Evolutionary conservation across 2,329 filamentous ascomycete genomes (phyloP), one percentile per base, ranked within the genome.

Genomic region (Aspergillus versicolor): DNA sequence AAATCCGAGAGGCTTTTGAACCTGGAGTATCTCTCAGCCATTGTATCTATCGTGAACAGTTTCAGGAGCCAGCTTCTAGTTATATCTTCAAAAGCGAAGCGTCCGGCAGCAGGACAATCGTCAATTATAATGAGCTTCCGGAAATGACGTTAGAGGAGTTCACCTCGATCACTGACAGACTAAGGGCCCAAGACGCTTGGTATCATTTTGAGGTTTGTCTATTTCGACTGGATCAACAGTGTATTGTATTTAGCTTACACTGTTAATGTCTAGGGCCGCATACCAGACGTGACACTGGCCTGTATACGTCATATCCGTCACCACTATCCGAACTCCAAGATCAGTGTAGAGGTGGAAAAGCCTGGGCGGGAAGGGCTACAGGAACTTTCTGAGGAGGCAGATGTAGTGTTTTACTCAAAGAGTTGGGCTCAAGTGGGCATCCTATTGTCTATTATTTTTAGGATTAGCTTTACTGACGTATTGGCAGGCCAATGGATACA

Each of bases 261-360:
- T 6, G 11, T 2, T n/a, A 44, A 8, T 7, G 30, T 27, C 5
- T 56, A 79, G 84, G 89, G 88, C 58, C 84, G 88, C 53, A 83
- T 84, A 54, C 85, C 86, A 40, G 80, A 84, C 44, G 83, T 84
- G 47, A 85, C 82, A 24, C 73, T 84, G 21, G 67, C 78, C 42
- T 89, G 86, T 71, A 84, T 90, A 54, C 76, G 68, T 42, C 74
- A 84, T 64, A 68, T 90, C 61, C 82, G 83, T 49, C 66, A 67
- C 43, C 66, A 66, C 27, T 75, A 77, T 53, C 80, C 79, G 24
- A 67, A 64, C 4, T 75, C 79, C 46, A 79, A 66, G 46, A 76
- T 91, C 67, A 91, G 88, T 69, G 84, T 91, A 53, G 89, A 91
- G 71, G 76, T 88, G 42, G 88, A 91, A 74, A 91, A 89, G 69